These are phyloP conservation scores for Nemania bipapillata DNA, from an alignment of 2,329 filamentous ascomycete species.

Conservation along the genomic window DNA sequence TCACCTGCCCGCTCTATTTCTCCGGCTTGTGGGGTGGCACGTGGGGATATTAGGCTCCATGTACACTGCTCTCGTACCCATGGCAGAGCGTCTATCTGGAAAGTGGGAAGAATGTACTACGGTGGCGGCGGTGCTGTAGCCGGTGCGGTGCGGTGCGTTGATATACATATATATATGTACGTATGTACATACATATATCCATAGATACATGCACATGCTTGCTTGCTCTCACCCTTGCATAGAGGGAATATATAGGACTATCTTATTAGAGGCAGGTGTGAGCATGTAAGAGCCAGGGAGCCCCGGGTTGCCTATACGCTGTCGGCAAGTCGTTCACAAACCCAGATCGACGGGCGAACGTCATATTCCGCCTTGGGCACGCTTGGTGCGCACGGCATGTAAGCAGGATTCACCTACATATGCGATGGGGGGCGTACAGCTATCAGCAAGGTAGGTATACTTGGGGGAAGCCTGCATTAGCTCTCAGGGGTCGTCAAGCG, in stretches of 20 bases:
- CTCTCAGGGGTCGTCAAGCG: conserved; percentile 19
- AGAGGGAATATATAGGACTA: background rate
- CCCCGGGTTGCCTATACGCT: background rate
- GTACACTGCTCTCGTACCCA: conserved; percentile 22
- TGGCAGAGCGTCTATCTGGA: background rate
- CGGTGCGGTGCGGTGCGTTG: too few species aligned
- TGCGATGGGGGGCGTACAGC: conserved; percentile 33
- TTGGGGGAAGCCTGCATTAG: conserved; percentile 29
- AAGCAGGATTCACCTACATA: conserved; percentile 19
- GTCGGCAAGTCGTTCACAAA: conserved; percentile 8
- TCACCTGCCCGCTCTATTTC: conserved; percentile 15
- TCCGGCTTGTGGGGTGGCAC: conserved; percentile 30
- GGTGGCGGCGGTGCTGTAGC: conserved; percentile 1
- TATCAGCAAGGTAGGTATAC: conserved; percentile 33
- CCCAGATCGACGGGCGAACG: conserved; percentile 19
- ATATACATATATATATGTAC: too few species aligned
- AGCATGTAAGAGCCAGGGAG: background rate
- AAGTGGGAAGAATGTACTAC: background rate
- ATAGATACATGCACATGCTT: background rate
- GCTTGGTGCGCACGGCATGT: conserved; percentile 10
- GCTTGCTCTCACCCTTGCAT: conserved; percentile 14
- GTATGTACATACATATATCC: background rate
- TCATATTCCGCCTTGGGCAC: conserved; percentile 30
- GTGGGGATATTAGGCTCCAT: conserved; percentile 28
- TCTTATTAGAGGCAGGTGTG: conserved; percentile 5